A percentile compares a stretch with the other conserved stretches of the same genome.
Conservation (phyloP, 164 flowering plant species). For the Sextonia rubra region DNA sequence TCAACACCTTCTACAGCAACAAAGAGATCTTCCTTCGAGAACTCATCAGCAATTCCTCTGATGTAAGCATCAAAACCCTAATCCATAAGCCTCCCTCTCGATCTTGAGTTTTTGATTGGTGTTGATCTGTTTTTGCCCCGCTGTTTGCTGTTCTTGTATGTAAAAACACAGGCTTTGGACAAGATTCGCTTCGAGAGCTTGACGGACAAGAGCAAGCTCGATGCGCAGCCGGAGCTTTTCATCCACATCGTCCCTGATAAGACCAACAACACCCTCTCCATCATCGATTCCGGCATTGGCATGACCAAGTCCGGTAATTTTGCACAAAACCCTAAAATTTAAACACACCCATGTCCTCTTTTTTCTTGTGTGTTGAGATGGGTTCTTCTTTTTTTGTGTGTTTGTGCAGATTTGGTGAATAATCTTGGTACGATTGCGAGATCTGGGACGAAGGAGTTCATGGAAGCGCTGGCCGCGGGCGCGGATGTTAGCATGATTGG, state of each 20-base stretch:
- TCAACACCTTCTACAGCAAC: conserved; percentile 84
- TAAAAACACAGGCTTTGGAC: conserved; percentile 23
- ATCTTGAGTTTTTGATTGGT: too few species aligned
- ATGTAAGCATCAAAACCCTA: conserved; percentile 20
- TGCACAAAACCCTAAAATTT: neutral
- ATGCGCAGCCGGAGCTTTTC: conserved; percentile 21
- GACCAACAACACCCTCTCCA: conserved; percentile 13
- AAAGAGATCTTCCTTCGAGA: conserved; percentile 85
- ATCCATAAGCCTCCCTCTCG: too few species aligned
- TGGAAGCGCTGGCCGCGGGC: conserved; percentile 47
- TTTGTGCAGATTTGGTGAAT: conserved; percentile 40
- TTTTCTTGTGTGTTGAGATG: neutral
- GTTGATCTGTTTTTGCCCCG: too few species aligned
- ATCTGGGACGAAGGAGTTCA: conserved; percentile 55
- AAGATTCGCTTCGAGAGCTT: conserved; percentile 43
- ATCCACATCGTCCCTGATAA: conserved; percentile 18
- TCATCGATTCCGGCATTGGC: conserved; percentile 18
- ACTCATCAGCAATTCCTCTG: conserved; percentile 76
- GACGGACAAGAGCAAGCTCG: conserved; percentile 38
- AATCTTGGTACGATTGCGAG: conserved; percentile 51
- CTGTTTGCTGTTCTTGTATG: too few species aligned
- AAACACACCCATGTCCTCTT: neutral
- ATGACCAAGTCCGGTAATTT: conserved; percentile 20
- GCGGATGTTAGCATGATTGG: conserved; percentile 60
- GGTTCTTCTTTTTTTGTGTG: neutral